phyloP scores from a whole-genome alignment of 495 filamentous ascomycete species.

The Xylaria venustula region DNA sequence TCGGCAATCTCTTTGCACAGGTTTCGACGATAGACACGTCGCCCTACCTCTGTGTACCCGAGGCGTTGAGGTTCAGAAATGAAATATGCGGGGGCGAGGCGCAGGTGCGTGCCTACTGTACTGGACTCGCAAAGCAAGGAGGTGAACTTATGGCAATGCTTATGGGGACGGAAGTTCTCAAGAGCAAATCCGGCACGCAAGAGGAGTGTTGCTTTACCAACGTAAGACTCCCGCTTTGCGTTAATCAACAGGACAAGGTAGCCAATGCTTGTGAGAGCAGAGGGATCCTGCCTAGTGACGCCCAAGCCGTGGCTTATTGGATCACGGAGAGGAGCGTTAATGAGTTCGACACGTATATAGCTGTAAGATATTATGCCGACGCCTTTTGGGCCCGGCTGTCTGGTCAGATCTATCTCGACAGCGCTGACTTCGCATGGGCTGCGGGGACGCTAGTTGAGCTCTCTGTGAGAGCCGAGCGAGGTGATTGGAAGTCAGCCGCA shows the following conservation, averaged over 20 bases:
- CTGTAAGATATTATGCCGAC: constrained; percentile 59
- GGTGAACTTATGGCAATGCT: constrained; percentile 55
- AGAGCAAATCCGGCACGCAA: constrained; percentile 41
- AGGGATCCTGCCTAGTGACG: constrained; percentile 22
- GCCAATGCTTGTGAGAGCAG: background rate
- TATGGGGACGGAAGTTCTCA: constrained; percentile 67
- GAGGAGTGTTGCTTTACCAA: constrained; percentile 55
- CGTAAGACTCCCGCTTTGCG: constrained; percentile 62
- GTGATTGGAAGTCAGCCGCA: constrained; percentile 36
- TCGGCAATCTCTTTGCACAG: constrained; percentile 67
- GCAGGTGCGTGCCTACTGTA: constrained; percentile 58
- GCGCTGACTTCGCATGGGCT: constrained; percentile 73
- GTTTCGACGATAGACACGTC: constrained; percentile 68
- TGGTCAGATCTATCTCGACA: constrained; percentile 77
- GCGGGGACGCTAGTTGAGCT: constrained; percentile 60
- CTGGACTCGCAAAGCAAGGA: constrained; percentile 54
- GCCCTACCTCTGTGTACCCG: constrained; percentile 63
- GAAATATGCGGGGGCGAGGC: constrained; percentile 73
- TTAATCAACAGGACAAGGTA: constrained; percentile 23
- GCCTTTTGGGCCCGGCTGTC: constrained; percentile 71
- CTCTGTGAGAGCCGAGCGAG: constrained; percentile 56
- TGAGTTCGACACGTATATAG: constrained; percentile 70
- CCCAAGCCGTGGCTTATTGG: constrained; percentile 48
- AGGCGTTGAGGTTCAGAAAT: constrained; percentile 64
- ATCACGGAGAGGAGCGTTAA: constrained; percentile 53